Base-by-base conservation (phyloP, 805 yeast genomes). In the Lachancea cidri region DNA sequence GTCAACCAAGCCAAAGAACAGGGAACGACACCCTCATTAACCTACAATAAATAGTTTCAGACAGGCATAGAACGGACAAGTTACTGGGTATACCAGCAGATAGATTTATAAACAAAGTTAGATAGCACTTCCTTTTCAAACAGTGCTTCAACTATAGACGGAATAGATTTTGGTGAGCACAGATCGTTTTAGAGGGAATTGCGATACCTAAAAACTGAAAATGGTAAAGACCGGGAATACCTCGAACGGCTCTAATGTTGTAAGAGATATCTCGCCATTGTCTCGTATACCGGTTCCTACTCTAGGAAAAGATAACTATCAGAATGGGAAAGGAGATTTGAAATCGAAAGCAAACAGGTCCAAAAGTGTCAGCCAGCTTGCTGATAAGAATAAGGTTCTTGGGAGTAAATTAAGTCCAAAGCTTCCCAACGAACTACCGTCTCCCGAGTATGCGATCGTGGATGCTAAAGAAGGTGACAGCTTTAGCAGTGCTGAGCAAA, bases 281-380 rank as follows among this genome's bases (percentile, higher is more conserved):
- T 39, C 42, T 14, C 32, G 38, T 17, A 33, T 36, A 16, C 19
- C 31, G 15, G 29, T 24, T 4, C 30, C 33, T 7, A 19, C 27
- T 27, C 16, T 29, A 8, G 42, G 30, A 4, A 34, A 33, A 14
- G 15, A 29, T 11, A 7, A 29, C 14, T 16, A 7, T n/a, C 7
- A 7, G 7, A n/a, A n/a, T 7, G 29, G 35, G 29, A 33, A 33
- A 17, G 27, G 24, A 11, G 41, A 38, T 4, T 20, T 38, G 30
- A 33, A 29, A 27, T 32, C 16, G 29, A 39, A 33, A 22, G 31
- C 37, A 16, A 39, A 39, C 16, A 22, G 42, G 15, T 39, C 42
- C 20, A 39, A 39, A 19, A 39, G 42, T 18, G 42, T 39, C 15
- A 29, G 35, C 20, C 42, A 39, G 25, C 20, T 39, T 33, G 42